Evolutionary conservation across 73 alveolate species (phyloP), one percentile per base, ranked within the genome.

Genomic region (Strombidium stylifer): DNA sequence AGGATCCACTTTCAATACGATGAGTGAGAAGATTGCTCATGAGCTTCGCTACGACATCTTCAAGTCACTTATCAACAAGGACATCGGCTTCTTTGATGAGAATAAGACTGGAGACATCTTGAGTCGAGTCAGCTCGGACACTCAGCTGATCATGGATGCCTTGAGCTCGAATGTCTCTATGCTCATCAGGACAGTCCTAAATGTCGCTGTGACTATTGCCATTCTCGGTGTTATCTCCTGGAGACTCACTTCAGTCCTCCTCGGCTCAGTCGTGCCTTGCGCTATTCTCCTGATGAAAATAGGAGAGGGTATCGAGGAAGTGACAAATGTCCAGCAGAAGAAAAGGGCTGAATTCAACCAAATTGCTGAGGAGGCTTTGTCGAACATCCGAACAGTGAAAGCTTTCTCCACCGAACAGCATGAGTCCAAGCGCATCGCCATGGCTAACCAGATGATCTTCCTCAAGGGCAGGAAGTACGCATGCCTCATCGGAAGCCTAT

Each of bases 351-450:
- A 41, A 18, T 30, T 40, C 32, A 15, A 44, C 11, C 26, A 51
- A 8, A 14, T 73, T 6, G 86, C 86, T 47, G 70, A 73, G 37
- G 86, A 73, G 42, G 40, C 61, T 1, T 59, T 73, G 15, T 40
- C 70, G 11, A 73, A 73, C 62, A 45, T 73, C 30, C 41, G 86
- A 24, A 73, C 86, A 11, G 86, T 73, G 16, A 73, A 73, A 31
- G 86, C 86, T 7, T 73, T 73, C 45, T 48, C 78, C 26, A 56
- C 70, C 21, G 86, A 73, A 32, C 7, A 14, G n/a, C 52, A 59
- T 23, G 86, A 73, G 32, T 1, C 30, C 11, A 47, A n/a, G n/a
- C 39, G 37, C 15, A 59, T 42, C 31, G 16, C 34, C 10, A 19
- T n/a, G 41, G 54, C 52, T 3, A 59, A 48, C 47, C 18, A 32